Evolutionary conservation across 179 eudicot species (phyloP), one percentile per base, ranked within the genome.

Genomic region (Pouteria campechiana): DNA sequence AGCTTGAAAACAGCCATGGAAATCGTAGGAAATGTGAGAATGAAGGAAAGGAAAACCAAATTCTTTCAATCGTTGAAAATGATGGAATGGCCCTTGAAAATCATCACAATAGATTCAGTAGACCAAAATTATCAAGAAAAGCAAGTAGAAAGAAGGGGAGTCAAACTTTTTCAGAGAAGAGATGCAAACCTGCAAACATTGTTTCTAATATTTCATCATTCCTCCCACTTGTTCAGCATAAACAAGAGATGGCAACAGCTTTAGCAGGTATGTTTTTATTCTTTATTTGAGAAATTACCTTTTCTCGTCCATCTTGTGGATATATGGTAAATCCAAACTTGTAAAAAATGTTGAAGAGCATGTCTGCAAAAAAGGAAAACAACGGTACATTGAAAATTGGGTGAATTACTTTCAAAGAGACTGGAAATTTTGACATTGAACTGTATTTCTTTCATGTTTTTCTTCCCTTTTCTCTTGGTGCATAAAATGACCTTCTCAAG

Each of bases 151-250:
- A 60, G 67, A 81, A 58, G 46, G 74, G 75, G 37, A 67, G 63
- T 37, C 67, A 49, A 58, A 73, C 70, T 59, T 52, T 70, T 14
- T 62, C 75, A 45, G 78, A 64, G 65, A 68, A 69, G 58, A 80
- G 62, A 61, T 40, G 61, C 15, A 79, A 67, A 54, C 63, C 45
- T 38, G 75, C 61, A 43, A 92, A 92, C 48, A 87, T 92, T 41
- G 77, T 92, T 45, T 75, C 86, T 28, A 69, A 67, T 46, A 50
- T 70, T 37, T 48, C 65, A 51, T 85, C 99, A 19, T 87, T 92
- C 50, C 27, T 92, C 42, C 96, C 96, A 29, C 57, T 92, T 46
- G 78, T 92, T 55, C 78, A 80, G 65, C 72, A 80, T 58, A 84
- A 87, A 56, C 89, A 80, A 74, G 89, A n/a, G n/a, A n/a, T 66